Conservation (phyloP, 768 basidiomycete species). For the Tephrocybe rancida region DNA sequence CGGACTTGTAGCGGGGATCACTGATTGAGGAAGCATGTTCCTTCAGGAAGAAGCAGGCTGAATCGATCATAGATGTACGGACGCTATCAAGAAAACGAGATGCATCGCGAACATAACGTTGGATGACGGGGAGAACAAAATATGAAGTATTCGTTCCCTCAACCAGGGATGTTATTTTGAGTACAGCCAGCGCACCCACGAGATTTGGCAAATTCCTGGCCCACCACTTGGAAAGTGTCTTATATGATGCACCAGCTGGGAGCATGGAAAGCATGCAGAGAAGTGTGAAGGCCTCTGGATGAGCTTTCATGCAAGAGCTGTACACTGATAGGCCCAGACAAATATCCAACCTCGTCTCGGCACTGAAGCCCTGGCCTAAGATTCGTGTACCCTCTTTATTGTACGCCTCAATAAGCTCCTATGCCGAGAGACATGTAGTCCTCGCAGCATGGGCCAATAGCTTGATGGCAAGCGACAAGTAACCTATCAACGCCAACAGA, state of each 20-base stretch:
- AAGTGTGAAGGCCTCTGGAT: conserved; percentile 6
- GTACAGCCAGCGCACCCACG: conserved; percentile 5
- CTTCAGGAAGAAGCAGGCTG: no score
- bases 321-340: conserved; percentile 3
- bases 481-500: conserved; percentile 24
- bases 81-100: conserved; percentile 7
- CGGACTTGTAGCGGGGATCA: no score
- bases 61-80: conserved; percentile 5
- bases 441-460: conserved; percentile 28
- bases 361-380: neutral
- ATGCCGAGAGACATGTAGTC: neutral
- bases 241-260: conserved; percentile 19
- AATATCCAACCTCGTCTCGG: neutral
- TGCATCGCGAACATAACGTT: conserved; percentile 13
- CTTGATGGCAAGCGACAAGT: conserved; percentile 34
- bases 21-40: no score
- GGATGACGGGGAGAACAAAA: conserved; percentile 22
- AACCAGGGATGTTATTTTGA: conserved; percentile 6
- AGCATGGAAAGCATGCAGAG: conserved; percentile 23
- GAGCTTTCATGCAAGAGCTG: neutral
- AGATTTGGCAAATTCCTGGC: conserved; percentile 4
- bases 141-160: neutral
- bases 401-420: neutral
- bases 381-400: neutral
- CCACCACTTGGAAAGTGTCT: conserved; percentile 10